These are phyloP conservation scores for Cylindrotheca closterium DNA, from an alignment of 108 stramenopile species.

Conservation along the genomic window DNA sequence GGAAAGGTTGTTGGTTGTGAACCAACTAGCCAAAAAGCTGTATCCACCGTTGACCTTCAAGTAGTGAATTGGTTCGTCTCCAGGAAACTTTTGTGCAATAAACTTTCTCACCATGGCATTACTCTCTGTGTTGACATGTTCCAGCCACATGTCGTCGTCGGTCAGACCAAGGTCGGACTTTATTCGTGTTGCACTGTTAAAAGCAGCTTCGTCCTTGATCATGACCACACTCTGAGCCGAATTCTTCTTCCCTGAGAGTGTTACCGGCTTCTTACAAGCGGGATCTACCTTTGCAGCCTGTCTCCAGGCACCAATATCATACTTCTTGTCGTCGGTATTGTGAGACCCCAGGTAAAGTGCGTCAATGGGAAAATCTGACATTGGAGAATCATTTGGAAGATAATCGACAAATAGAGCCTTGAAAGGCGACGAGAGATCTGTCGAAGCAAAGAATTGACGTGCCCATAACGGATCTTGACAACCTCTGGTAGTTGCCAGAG, in stretches of 20 bases:
- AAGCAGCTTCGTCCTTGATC: neutral
- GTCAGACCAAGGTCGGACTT: neutral
- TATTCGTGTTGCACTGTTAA: neutral
- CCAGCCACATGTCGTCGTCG: neutral
- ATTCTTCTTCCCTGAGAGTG: neutral
- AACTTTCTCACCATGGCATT: neutral
- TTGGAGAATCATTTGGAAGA: neutral
- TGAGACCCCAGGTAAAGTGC: conserved; percentile 3
- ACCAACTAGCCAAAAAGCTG: neutral
- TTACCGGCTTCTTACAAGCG: conserved; percentile 1
- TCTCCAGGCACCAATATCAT: neutral
- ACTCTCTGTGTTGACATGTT: neutral
- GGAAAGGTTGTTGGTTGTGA: neutral
- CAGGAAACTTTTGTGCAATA: neutral
- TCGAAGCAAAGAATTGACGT: conserved; percentile 1
- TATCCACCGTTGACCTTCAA: conserved; percentile 2
- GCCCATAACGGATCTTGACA: conserved; percentile 9
- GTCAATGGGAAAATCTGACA: conserved; percentile 3
- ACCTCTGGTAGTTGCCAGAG: neutral
- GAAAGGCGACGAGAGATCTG: neutral
- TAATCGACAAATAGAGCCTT: neutral
- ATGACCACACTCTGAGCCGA: neutral
- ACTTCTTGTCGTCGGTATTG: conserved; percentile 4
- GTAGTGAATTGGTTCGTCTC: conserved; percentile 6
- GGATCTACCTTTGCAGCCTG: neutral